Evolutionary conservation across 2,329 filamentous ascomycete genomes (phyloP), one percentile per base, ranked within the genome.

Genomic region (Alternaria sp.): DNA sequence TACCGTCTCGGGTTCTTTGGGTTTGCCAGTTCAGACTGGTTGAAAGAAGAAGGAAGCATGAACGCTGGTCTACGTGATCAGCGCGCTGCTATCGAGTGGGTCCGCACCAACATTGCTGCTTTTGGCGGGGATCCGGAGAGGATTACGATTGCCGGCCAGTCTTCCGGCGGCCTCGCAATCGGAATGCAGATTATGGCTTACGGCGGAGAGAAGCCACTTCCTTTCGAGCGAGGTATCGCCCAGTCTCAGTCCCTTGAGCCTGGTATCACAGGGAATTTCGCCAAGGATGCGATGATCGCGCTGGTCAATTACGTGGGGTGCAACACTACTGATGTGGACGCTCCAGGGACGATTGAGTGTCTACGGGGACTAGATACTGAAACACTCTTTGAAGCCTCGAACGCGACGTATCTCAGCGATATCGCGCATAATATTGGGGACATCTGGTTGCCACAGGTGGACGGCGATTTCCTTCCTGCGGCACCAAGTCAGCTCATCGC

Each of bases 201-300:
- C 49, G 76, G 76, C 21, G 75, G 75, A 10, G 64, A 64, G 9
- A 74, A 72, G 30, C 66, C 68, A 7, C 66, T 75, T n/a, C 75
- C 74, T 13, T 78, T 73, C 32, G 70, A 74, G 59, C 66, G 50
- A 49, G 74, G 71, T 8, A 75, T 84, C 40, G 82, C 82, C 71
- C 69, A 85, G 64, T 80, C 77, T 12, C 83, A 85, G 62, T 80
- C 81, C 1, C 80, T 87, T 3, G 86, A 87, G 70, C 84, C 83
- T 2, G 85, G 84, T 3, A 85, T 77, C 15, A 77, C 76, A 1
- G 73, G 81, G 1, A 84, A 83, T 62, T 84, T 85, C 67, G 85
- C 83, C 6, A 79, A 81, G 51, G 73, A 85, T 56, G 84, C 84
- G 9, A 84, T 85, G 78, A 65, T 72, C 10, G 76, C 74, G 2